These are phyloP conservation scores for Oldenlandia corymbosa DNA, from an alignment of 257 asterid genomes.

Conservation along the genomic window DNA sequence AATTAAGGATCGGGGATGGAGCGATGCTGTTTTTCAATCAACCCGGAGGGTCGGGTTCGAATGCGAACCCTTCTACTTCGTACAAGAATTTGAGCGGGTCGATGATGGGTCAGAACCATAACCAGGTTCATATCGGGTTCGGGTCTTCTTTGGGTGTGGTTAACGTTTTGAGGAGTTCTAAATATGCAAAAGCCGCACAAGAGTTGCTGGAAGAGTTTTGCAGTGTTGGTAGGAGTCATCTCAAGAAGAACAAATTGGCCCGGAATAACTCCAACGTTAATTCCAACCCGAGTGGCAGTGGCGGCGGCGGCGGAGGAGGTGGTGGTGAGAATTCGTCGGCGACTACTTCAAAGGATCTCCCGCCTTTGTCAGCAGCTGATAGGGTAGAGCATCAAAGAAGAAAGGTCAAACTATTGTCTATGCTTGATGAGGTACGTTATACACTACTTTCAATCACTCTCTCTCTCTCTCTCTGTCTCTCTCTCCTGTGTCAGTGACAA, in stretches of 20 bases:
- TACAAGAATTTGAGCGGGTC: constrained; percentile 39
- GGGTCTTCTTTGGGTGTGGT: constrained; percentile 49
- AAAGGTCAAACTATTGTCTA: constrained; percentile 93
- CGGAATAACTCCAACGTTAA: constrained; percentile 43
- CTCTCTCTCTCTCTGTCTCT: constrained; percentile 13
- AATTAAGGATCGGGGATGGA: constrained; percentile 55
- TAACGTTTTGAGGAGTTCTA: constrained; percentile 57
- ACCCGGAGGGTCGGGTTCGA: constrained; percentile 41
- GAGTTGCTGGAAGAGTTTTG: constrained; percentile 90
- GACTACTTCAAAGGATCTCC: constrained; percentile 42
- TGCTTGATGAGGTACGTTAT: constrained; percentile 95
- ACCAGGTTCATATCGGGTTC: constrained; percentile 39
- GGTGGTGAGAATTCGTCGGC: constrained; percentile 38
- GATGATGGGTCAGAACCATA: constrained; percentile 23
- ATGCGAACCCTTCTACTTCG: too few species aligned
- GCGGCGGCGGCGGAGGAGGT: constrained; percentile 12
- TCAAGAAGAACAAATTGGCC: constrained; percentile 51
- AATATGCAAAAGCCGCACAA: constrained; percentile 75
- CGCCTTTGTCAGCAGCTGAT: constrained; percentile 73
- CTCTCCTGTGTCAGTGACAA: constrained; percentile 26
- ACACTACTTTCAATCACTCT: constrained; percentile 23
- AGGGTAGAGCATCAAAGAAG: constrained; percentile 90
- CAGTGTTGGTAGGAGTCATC: constrained; percentile 80
- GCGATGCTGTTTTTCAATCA: constrained; percentile 69
- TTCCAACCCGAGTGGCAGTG: constrained; percentile 24